phyloP scores from a whole-genome alignment of 768 basidiomycete species.

The Xerocomellus chrysenteron region DNA sequence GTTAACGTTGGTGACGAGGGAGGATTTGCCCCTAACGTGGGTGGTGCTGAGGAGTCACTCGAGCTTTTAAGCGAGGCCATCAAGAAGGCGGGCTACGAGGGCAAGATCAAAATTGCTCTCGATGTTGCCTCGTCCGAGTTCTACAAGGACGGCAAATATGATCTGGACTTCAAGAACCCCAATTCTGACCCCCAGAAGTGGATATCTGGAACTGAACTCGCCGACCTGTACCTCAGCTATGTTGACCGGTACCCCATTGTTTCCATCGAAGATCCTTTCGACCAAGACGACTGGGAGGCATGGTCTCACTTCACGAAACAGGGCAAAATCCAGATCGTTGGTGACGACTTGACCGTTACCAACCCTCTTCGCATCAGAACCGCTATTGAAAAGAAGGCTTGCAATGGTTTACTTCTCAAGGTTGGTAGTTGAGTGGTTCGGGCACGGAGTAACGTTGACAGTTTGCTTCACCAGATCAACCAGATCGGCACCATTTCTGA shows the following conservation, averaged over 20 bases:
- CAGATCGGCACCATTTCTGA: conserved; percentile 99
- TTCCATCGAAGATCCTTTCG: conserved; percentile 97
- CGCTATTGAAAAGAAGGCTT: conserved; percentile 99
- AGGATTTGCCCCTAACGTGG: conserved; percentile 98
- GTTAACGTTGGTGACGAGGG: conserved; percentile 99
- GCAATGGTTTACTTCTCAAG: conserved; percentile 98
- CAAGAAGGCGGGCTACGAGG: conserved; percentile 96
- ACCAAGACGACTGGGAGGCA: conserved; percentile 99
- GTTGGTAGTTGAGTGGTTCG: conserved; percentile 25
- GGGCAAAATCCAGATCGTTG: conserved; percentile 85
- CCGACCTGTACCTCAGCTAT: conserved; percentile 84
- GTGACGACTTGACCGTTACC: conserved; percentile 97
- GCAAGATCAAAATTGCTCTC: conserved; percentile 97
- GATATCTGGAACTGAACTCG: conserved; percentile 91
- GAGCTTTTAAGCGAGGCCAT: conserved; percentile 95
- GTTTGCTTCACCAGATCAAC: conserved; percentile 61
- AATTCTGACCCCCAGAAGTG: conserved; percentile 97
- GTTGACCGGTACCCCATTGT: conserved; percentile 94
- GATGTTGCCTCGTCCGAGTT: conserved; percentile 99
- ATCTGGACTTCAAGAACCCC: conserved; percentile 99
- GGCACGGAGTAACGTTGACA: background rate
- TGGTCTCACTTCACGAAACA: conserved; percentile 89
- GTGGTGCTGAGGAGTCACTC: conserved; percentile 94
- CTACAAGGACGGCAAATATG: conserved; percentile 99
- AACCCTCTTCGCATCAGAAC: conserved; percentile 97